Percentiles rank a stretch among this genome's conserved stretches.
Evolutionary conservation across 108 stramenopile genomes (phyloP).

Genomic region (Mediolabrus comicus): DNA sequence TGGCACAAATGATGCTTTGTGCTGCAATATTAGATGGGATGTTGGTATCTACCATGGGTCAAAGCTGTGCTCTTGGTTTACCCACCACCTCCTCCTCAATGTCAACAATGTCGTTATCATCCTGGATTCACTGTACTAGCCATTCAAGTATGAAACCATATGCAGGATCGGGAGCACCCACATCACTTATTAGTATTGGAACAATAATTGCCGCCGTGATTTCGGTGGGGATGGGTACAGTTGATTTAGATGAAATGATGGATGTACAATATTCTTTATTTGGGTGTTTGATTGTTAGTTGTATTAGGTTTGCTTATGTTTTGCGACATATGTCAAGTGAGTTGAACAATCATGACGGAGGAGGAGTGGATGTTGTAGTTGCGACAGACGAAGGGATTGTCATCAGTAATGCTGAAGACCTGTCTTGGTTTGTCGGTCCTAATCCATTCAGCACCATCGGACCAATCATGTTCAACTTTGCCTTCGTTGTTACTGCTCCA

Average conservation of each 20-base stretch:
- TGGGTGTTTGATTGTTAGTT: conserved; percentile 23
- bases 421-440: conserved; percentile 25
- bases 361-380: not conserved
- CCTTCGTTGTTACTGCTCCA: conserved; percentile 29
- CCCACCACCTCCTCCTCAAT: too few relatives aligned
- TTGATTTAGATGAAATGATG: conserved; percentile 40
- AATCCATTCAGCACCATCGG: conserved; percentile 26
- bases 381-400: not conserved
- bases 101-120: not conserved
- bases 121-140: conserved; percentile 27
- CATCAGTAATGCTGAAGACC: not conserved
- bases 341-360: not conserved
- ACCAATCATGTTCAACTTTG: conserved; percentile 45
- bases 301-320: conserved; percentile 16
- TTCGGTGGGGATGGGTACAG: conserved; percentile 26
- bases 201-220: conserved; percentile 20
- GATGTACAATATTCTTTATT: conserved; percentile 32
- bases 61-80: conserved; percentile 32
- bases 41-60: conserved; percentile 25
- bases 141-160: conserved; percentile 34
- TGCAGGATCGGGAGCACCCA: conserved; percentile 30
- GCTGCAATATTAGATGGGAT: conserved; percentile 39
- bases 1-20: conserved; percentile 23
- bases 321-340: conserved; percentile 9
- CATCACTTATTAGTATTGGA: conserved; percentile 24